Evolutionary conservation across 2,329 filamentous ascomycete species (phyloP), one percentile per base, ranked within the genome.

Genomic region (Lasiodiplodia gonubiensis): DNA sequence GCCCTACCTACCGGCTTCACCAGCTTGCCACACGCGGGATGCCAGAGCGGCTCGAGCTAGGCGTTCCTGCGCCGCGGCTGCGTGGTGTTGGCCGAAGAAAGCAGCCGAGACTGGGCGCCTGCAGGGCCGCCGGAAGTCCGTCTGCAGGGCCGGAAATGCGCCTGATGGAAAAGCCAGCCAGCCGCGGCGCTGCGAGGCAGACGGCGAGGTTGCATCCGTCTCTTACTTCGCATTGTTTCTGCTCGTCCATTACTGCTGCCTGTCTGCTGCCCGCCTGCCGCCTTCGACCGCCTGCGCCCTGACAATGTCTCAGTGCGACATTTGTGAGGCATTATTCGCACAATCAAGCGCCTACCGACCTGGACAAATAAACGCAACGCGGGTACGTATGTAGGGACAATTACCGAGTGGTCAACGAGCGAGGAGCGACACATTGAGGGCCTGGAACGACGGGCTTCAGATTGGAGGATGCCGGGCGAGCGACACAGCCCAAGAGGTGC

Each of bases 361-460:
- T 46, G 37, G 18, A 49, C 57, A 61, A 61, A 49, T 6, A 61
- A 35, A 51, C 27, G 33, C 42, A 21, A 37, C 18, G 30, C 14
- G 23, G 30, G 39, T 10, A 21, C 33, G 54, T 35, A 33, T 8
- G 21, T 16, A 60, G 12, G 2, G 3, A 35, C 59, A 63, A 63
- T 63, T 52, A 39, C 59, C 59, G 59, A 51, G 59, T 39, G 25
- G 27, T 33, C 46, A 2, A 63, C 59, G 59, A 33, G 39, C 25
- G 25, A 33, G 27, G 27, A 46, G 51, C 33, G 49, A 23, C n/a
- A 21, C n/a, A n/a, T 10, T 25, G 27, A 11, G 59, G 59, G 59
- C 25, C 59, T 63, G 59, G 59, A 63, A 51, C 59, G 46, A 30
- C 30, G 27, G 42, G 59, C 59, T 52, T 51, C 59, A 63, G 59